Percentiles rank a stretch among this genome's conserved stretches.
phyloP scores from a whole-genome alignment of 75 land plant genomes.

The Cryptomeria japonica region DNA sequence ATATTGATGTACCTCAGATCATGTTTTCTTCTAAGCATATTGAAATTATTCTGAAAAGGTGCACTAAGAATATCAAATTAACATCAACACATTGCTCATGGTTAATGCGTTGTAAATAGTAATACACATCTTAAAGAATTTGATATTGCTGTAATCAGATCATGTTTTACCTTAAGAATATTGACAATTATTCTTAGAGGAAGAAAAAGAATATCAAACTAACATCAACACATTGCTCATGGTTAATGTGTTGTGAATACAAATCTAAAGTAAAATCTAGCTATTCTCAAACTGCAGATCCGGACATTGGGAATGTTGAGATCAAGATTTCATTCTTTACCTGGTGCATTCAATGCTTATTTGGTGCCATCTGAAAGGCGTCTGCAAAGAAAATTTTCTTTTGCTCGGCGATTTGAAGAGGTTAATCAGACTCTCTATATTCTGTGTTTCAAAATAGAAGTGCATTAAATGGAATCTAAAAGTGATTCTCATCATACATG shows the following conservation, averaged over 20 bases:
- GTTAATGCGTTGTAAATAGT: background rate
- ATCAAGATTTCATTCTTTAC: slow-evolving; percentile 89
- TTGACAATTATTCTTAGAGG: background rate
- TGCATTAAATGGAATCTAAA: background rate
- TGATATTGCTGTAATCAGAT: background rate
- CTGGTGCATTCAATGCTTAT: slow-evolving; percentile 85
- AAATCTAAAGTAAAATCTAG: background rate
- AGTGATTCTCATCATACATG: background rate
- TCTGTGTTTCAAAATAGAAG: background rate
- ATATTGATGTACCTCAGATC: background rate
- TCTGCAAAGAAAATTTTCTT: slow-evolving; percentile 58
- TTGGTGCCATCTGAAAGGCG: slow-evolving; percentile 79
- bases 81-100: background rate
- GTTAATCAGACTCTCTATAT: slow-evolving; percentile 22
- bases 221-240: background rate
- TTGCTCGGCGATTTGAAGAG: slow-evolving; percentile 73
- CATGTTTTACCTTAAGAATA: background rate
- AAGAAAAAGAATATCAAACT: background rate
- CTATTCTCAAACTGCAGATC: slow-evolving; percentile 45
- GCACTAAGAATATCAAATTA: background rate
- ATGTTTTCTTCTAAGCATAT: background rate
- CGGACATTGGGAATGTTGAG: slow-evolving; percentile 96
- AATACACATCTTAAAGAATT: background rate
- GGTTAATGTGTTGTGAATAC: background rate
- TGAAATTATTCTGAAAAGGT: background rate